phyloP scores from a whole-genome alignment of 2,329 filamentous ascomycete species.

The Monilinia fructigena region DNA sequence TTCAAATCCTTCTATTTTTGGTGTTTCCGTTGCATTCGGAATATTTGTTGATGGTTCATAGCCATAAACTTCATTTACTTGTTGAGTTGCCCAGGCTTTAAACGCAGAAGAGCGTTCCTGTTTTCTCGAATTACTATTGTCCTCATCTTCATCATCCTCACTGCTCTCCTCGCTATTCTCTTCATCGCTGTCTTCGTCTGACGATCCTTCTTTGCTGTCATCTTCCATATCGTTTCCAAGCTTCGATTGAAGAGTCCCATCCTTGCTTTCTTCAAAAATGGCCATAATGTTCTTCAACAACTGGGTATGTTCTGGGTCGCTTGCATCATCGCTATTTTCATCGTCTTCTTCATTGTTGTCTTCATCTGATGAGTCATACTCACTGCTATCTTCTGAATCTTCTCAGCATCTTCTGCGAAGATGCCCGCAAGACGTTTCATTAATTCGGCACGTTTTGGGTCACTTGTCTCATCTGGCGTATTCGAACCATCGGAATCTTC shows the following conservation, averaged over 20 bases:
- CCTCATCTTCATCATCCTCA: conserved; percentile 38
- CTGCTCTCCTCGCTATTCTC: conserved; percentile 31
- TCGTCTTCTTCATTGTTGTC: not conserved
- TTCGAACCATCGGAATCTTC: conserved; percentile 42
- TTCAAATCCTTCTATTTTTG: conserved; percentile 60
- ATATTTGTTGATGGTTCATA: conserved; percentile 49
- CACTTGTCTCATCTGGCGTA: conserved; percentile 27
- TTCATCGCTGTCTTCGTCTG: conserved; percentile 21
- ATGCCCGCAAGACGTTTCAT: conserved; percentile 17
- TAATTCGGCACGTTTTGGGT: conserved; percentile 6
- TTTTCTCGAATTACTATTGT: conserved; percentile 40
- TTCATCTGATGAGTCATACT: conserved; percentile 5
- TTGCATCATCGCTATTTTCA: conserved; percentile 6
- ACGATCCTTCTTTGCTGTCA: conserved; percentile 30
- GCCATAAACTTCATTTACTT: conserved; percentile 80
- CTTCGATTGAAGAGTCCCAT: not conserved
- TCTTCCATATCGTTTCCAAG: conserved; percentile 28
- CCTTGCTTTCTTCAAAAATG: conserved; percentile 17
- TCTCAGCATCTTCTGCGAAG: conserved; percentile 9
- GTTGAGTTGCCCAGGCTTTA: conserved; percentile 87
- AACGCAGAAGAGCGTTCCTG: conserved; percentile 64
- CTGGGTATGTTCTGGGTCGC: conserved; percentile 8
- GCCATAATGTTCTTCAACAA: conserved; percentile 9
- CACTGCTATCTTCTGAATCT: conserved; percentile 7
- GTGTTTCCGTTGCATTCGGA: conserved; percentile 43